These are phyloP conservation scores for Diaporthe vexans DNA, from an alignment of 2,329 filamentous ascomycete genomes.

Conservation along the genomic window DNA sequence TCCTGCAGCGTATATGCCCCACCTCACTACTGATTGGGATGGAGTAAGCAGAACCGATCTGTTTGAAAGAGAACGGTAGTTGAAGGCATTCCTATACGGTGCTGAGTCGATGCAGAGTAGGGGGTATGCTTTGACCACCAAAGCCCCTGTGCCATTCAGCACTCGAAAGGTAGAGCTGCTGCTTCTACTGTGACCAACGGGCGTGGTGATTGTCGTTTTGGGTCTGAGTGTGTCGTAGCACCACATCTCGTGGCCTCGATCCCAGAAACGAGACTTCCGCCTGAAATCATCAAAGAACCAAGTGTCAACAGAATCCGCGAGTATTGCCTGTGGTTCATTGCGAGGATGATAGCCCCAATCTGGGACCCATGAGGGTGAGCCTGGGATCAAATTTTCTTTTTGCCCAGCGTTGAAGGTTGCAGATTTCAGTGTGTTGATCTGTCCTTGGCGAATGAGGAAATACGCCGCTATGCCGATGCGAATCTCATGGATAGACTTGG, in stretches of 20 bases:
- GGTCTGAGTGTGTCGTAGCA: background rate
- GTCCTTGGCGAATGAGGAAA: background rate
- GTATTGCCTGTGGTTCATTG: too few relatives aligned
- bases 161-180: background rate
- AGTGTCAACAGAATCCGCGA: background rate
- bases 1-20: background rate
- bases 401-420: background rate
- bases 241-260: too few relatives aligned
- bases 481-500: background rate
- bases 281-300: background rate
- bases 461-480: conserved; percentile 1
- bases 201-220: background rate
- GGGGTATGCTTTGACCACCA: background rate
- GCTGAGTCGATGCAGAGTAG: background rate
- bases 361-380: conserved; percentile 1
- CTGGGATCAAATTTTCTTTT: background rate
- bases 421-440: background rate
- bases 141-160: background rate
- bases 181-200: too few relatives aligned
- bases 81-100: background rate
- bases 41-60: background rate
- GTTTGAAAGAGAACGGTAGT: background rate
- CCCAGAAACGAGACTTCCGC: too few relatives aligned
- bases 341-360: background rate
- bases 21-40: background rate